A percentile compares a stretch with the other conserved stretches of the same genome.
These are phyloP conservation scores for Neodidymelliopsis sp. DNA, from an alignment of 2,329 filamentous ascomycete genomes.

Conservation along the genomic window DNA sequence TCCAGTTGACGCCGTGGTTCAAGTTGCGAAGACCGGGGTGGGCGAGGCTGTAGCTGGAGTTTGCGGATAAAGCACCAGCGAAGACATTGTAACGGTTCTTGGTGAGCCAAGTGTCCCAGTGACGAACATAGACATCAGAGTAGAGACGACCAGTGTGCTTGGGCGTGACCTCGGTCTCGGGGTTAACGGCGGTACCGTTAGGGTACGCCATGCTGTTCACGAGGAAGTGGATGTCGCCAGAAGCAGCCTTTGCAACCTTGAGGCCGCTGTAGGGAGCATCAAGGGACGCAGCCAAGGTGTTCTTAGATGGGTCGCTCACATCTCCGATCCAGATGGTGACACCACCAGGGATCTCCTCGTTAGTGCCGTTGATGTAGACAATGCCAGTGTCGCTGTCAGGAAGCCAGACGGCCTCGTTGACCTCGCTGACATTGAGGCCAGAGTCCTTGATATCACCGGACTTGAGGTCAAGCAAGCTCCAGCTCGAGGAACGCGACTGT, in stretches of 20 bases:
- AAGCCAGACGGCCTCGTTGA: slow-evolving; percentile 46
- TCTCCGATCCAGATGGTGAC: slow-evolving; percentile 49
- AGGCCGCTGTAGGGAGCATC: slow-evolving; percentile 59
- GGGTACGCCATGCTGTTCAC: slow-evolving; percentile 69
- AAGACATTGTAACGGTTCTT: slow-evolving; percentile 76
- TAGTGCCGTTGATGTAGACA: slow-evolving; percentile 70
- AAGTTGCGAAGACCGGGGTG: slow-evolving; percentile 57
- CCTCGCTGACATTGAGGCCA: slow-evolving; percentile 41
- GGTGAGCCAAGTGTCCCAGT: slow-evolving; percentile 80
- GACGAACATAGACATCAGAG: slow-evolving; percentile 75
- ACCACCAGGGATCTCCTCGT: slow-evolving; percentile 59
- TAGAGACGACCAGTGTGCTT: slow-evolving; percentile 74
- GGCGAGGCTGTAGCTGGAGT: slow-evolving; percentile 37
- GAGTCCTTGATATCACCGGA: slow-evolving; percentile 44
- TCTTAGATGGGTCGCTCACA: slow-evolving; percentile 35
- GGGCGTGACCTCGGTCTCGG: slow-evolving; percentile 65
- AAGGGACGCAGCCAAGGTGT: slow-evolving; percentile 48
- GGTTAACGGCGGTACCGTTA: slow-evolving; percentile 74
- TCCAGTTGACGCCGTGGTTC: slow-evolving; percentile 67
- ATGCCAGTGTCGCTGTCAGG: slow-evolving; percentile 58
- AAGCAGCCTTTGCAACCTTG: slow-evolving; percentile 54
- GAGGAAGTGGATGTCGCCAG: slow-evolving; percentile 55
- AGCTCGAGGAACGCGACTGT: slow-evolving; percentile 69
- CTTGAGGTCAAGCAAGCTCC: slow-evolving; percentile 42
- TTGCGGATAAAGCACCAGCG: slow-evolving; percentile 66